These are phyloP conservation scores for Didymella arachidicola DNA, from an alignment of 2,329 filamentous ascomycete genomes.

Conservation along the genomic window DNA sequence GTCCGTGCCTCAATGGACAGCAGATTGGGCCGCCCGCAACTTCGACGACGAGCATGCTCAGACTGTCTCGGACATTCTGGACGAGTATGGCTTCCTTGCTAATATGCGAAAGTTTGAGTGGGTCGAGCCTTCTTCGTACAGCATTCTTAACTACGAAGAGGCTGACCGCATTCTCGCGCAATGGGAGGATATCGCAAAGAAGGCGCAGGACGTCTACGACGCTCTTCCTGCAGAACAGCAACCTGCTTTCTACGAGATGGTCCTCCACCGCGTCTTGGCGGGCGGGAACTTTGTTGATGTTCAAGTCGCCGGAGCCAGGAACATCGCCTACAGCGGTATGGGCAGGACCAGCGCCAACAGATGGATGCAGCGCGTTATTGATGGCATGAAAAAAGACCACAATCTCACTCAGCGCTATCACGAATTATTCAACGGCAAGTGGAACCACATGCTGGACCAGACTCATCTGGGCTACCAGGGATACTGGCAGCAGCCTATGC, in stretches of 20 bases:
- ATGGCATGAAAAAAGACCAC: slow-evolving; percentile 49
- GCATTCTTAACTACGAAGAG: slow-evolving; percentile 70
- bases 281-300: slow-evolving; percentile 64
- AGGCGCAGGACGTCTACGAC: slow-evolving; percentile 65
- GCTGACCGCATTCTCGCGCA: slow-evolving; percentile 64
- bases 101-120: slow-evolving; percentile 69
- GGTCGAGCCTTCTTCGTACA: slow-evolving; percentile 66
- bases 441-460: slow-evolving; percentile 53
- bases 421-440: slow-evolving; percentile 48
- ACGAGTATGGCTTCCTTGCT: slow-evolving; percentile 65
- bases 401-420: slow-evolving; percentile 49
- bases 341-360: slow-evolving; percentile 51
- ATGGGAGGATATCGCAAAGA: slow-evolving; percentile 62
- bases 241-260: slow-evolving; percentile 69
- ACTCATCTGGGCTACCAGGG: slow-evolving; percentile 53
- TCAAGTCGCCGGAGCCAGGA: slow-evolving; percentile 48
- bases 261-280: slow-evolving; percentile 67
- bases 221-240: slow-evolving; percentile 59
- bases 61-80: slow-evolving; percentile 61
- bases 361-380: slow-evolving; percentile 48
- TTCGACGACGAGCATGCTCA: slow-evolving; percentile 61
- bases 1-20: slow-evolving; percentile 64
- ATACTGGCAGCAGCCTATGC: slow-evolving; percentile 73
- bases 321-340: slow-evolving; percentile 48
- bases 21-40: slow-evolving; percentile 64